phyloP scores from a whole-genome alignment of 1,139 yeast species.

The Meyerozyma carpophila region DNA sequence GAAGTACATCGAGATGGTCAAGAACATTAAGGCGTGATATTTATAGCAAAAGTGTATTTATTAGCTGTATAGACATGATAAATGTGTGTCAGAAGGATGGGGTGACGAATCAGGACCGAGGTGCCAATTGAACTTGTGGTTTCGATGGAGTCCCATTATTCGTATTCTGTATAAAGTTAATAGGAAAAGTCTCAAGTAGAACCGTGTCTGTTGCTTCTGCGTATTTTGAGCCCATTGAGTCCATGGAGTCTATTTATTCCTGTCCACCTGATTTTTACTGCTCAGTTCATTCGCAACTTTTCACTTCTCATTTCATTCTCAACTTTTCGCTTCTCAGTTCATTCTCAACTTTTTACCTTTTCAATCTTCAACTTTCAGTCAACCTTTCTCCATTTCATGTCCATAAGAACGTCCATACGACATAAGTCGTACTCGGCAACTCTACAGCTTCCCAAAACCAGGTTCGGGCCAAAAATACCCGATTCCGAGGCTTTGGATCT shows the following conservation, averaged over 20 bases:
- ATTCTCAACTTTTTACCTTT: background rate
- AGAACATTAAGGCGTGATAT: constrained; percentile 32
- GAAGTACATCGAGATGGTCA: constrained; percentile 59
- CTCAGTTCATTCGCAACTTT: background rate
- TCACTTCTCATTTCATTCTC: background rate
- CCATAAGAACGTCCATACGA: background rate
- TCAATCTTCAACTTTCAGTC: too few species aligned
- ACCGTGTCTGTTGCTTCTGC: too few species aligned
- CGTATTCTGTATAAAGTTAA: too few species aligned
- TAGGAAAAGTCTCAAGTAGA: too few species aligned
- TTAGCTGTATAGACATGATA: constrained; percentile 1
- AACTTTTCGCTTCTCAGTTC: background rate
- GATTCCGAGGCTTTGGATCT: constrained; percentile 18
- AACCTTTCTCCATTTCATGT: background rate
- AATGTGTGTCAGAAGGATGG: background rate
- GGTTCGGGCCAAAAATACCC: constrained; percentile 40
- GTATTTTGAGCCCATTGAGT: too few species aligned
- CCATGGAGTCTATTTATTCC: too few species aligned
- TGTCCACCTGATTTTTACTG: background rate
- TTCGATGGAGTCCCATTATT: too few species aligned
- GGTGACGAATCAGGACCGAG: too few species aligned
- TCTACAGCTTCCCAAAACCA: constrained; percentile 35
- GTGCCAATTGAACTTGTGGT: too few species aligned
- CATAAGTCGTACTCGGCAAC: constrained; percentile 25
- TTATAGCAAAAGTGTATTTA: constrained; percentile 1